These are phyloP conservation scores for Ascochyta koolunga DNA, from an alignment of 2,329 filamentous ascomycete genomes.

Conservation along the genomic window DNA sequence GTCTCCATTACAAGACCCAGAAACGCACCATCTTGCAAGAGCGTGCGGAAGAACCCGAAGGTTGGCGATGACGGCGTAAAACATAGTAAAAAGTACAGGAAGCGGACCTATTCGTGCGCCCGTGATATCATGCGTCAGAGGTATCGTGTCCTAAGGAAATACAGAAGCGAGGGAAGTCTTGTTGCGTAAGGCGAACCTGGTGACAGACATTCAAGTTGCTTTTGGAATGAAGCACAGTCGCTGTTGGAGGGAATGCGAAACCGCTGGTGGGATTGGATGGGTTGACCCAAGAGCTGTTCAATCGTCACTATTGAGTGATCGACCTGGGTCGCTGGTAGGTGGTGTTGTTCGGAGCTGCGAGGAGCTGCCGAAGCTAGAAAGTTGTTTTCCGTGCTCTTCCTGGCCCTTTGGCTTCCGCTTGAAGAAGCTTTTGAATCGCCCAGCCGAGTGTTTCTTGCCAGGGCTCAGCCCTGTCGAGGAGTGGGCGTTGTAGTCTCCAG, in stretches of 20 bases:
- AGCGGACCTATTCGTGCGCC: slow-evolving; percentile 18
- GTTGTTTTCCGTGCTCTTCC: slow-evolving; percentile 41
- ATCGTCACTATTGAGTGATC: slow-evolving; percentile 44
- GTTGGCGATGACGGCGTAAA: slow-evolving; percentile 7
- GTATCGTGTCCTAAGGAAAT: slow-evolving; percentile 17
- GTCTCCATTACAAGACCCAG: slow-evolving; percentile 9
- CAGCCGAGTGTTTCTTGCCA: slow-evolving; percentile 35
- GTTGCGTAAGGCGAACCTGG: background rate
- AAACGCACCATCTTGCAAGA: slow-evolving; percentile 10
- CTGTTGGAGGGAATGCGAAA: background rate
- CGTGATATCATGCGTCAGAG: slow-evolving; percentile 20
- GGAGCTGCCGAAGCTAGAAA: slow-evolving; percentile 44
- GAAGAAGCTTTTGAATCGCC: slow-evolving; percentile 46
- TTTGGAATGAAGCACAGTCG: background rate
- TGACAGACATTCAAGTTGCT: background rate
- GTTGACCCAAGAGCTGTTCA: slow-evolving; percentile 22
- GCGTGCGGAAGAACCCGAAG: slow-evolving; percentile 10
- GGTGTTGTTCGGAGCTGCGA: slow-evolving; percentile 42
- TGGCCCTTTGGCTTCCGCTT: slow-evolving; percentile 40
- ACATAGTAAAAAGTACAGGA: slow-evolving; percentile 19
- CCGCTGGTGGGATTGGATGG: background rate
- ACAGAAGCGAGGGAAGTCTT: slow-evolving; percentile 7
- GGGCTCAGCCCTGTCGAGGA: slow-evolving; percentile 33
- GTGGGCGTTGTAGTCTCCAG: slow-evolving; percentile 1
- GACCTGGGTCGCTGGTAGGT: slow-evolving; percentile 43